Conservation (phyloP, 768 basidiomycete genomes). For the Boletus rex-veris region DNA sequence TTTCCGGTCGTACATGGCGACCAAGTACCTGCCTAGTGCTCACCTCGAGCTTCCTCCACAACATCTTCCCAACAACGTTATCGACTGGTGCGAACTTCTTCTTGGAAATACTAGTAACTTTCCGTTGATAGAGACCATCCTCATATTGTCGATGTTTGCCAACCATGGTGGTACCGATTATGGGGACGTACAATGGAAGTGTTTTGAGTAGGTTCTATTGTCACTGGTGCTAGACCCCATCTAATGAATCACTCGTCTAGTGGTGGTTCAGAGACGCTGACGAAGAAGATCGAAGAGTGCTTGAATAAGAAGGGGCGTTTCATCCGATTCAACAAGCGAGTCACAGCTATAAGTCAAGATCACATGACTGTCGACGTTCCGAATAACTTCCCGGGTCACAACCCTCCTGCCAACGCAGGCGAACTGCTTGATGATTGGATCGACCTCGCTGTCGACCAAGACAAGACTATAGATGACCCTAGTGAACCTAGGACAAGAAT, state of each 20-base stretch:
- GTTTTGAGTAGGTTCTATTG: constrained; percentile 5
- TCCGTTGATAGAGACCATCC: not conserved
- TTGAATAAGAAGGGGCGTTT: not conserved
- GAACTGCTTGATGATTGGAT: not conserved
- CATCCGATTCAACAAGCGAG: not conserved
- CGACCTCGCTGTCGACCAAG: not conserved
- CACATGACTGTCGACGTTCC: not conserved
- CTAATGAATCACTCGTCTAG: not conserved
- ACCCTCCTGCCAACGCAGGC: not conserved
- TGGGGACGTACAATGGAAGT: constrained; percentile 3
- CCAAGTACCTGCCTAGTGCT: constrained; percentile 20
- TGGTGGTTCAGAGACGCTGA: constrained; percentile 2
- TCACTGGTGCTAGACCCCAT: not conserved
- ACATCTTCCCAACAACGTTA: constrained; percentile 17
- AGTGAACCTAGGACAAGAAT: not conserved
- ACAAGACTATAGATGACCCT: not conserved
- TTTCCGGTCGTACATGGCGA: constrained; percentile 19
- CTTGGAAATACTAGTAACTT: not conserved
- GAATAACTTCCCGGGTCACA: no score
- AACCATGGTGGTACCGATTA: not conserved
- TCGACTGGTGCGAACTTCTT: constrained; percentile 26
- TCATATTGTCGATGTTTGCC: not conserved
- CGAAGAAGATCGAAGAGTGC: constrained; percentile 1
- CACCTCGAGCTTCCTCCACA: constrained; percentile 13
- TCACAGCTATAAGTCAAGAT: constrained; percentile 3